These are phyloP conservation scores for Cardamine resedifolia DNA, from an alignment of 345 rosid genomes.

Conservation along the genomic window DNA sequence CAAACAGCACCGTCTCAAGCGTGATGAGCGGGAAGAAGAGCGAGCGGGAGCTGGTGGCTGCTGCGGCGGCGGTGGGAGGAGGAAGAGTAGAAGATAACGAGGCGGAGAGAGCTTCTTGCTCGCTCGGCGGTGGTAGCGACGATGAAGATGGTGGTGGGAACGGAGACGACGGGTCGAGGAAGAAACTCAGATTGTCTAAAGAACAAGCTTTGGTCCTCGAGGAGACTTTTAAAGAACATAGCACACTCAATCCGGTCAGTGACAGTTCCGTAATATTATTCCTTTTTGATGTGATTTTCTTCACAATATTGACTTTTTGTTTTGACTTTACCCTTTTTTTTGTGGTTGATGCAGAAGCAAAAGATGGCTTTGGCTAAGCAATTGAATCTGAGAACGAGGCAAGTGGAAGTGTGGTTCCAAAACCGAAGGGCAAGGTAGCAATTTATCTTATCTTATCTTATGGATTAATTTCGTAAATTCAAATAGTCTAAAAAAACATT, in stretches of 20 bases:
- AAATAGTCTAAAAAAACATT: not conserved
- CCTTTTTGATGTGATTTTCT: not conserved
- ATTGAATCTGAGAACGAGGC: conserved; percentile 77
- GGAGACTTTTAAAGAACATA: conserved; percentile 87
- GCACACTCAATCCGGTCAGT: conserved; percentile 91
- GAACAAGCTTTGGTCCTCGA: conserved; percentile 83
- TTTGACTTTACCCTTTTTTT: conserved; percentile 7
- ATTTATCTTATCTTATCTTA: not conserved
- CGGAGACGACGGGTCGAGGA: conserved; percentile 74
- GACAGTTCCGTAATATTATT: conserved; percentile 33
- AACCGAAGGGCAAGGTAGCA: conserved; percentile 88
- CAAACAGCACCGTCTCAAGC: conserved; percentile 86
- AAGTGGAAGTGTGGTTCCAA: conserved; percentile 96
- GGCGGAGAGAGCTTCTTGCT: conserved; percentile 68
- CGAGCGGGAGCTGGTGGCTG: conserved; percentile 55
- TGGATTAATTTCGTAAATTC: conserved; percentile 32
- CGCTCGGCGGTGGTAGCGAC: conserved; percentile 58
- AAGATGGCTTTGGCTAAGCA: conserved; percentile 76
- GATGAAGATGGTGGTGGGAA: conserved; percentile 77
- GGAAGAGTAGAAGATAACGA: conserved; percentile 50
- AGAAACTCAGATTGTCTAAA: conserved; percentile 78
- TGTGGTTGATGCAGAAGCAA: conserved; percentile 53
- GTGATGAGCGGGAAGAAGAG: conserved; percentile 65
- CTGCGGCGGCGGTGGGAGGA: conserved; percentile 6
- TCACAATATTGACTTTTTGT: not conserved